Evolutionary conservation across 148 eudicot genomes (phyloP), one percentile per base, ranked within the genome.

Genomic region (Cornus suecica): DNA sequence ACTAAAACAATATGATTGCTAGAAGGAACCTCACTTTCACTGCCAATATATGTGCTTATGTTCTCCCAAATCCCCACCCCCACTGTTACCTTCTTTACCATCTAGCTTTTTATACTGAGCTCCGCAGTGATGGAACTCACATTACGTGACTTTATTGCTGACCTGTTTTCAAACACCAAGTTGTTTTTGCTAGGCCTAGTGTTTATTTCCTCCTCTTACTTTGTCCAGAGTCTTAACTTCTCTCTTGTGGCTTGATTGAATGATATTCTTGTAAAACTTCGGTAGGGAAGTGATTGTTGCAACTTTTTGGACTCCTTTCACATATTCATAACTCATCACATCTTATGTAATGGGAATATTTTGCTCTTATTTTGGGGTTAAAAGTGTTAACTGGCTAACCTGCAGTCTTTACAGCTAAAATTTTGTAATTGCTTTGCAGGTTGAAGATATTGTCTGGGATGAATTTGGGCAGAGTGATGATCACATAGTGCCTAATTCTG

Each of bases 381-480:
- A 37, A 10, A 37, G 9, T 37, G 42, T 37, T 37, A 37, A 37
- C 42, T 37, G 42, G 9, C 42, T 6, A 37, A 37, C 58, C 14
- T 70, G 69, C 67, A 65, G 66, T 71, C 68, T 76, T 81, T 69
- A 65, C 72, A 68, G 68, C 81, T 81, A 85, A 81, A 70, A 42
- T 64, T 82, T 26, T 79, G 69, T 69, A 51, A 81, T 75, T 81
- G 73, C 45, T 73, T 82, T 84, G 68, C 96, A 94, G 98, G 78
- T 94, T 73, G 94, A 89, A 82, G 94, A 94, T 88, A 87, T 84
- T 61, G 84, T 80, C 60, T 90, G 97, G 97, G 88, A 88, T 85
- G 90, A 89, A 31, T 79, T 87, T 79, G 88, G 78, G 76, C 89
- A 79, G 70, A 87, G 78, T 77, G 90, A 85, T 62, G 96, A 94